These are phyloP conservation scores for Septoria petroselini DNA, from an alignment of 2,329 filamentous ascomycete species.

Conservation along the genomic window DNA sequence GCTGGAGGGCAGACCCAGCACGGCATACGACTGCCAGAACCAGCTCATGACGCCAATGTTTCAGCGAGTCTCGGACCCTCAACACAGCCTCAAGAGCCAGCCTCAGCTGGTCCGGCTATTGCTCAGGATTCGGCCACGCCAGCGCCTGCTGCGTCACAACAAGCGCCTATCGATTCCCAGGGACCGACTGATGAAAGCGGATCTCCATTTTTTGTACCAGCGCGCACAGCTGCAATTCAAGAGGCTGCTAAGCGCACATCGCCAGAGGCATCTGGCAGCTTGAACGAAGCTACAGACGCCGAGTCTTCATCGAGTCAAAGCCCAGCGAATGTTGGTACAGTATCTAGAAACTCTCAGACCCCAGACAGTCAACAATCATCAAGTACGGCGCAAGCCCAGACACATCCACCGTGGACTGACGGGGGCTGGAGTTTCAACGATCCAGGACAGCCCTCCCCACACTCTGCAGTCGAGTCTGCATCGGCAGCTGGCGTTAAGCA, in stretches of 20 bases:
- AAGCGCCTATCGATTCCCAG: not conserved
- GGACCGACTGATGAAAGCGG: constrained; percentile 33
- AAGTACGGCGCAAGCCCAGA: constrained; percentile 1
- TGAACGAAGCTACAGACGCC: not conserved
- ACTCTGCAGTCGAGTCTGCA: not conserved
- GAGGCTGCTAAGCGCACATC: constrained; percentile 2
- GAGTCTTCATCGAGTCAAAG: not conserved
- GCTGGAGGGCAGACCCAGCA: constrained; percentile 22
- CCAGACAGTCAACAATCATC: not conserved
- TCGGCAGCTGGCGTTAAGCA: too few species aligned
- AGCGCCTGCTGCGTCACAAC: not conserved
- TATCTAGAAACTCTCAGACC: not conserved
- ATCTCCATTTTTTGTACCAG: constrained; percentile 33
- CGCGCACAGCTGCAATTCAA: constrained; percentile 1
- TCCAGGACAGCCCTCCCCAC: not conserved
- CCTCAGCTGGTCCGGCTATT: not conserved
- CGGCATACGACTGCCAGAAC: not conserved
- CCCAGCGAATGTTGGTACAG: not conserved
- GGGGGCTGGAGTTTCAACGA: constrained; percentile 24
- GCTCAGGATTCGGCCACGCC: not conserved
- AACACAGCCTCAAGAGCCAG: not conserved
- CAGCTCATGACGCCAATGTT: not conserved
- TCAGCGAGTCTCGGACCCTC: not conserved
- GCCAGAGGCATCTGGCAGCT: constrained; percentile 4
- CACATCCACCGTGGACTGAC: constrained; percentile 17